Evolutionary conservation across 1,284 basidiomycete species (phyloP).

Genomic region (Trametes versicolor): DNA sequence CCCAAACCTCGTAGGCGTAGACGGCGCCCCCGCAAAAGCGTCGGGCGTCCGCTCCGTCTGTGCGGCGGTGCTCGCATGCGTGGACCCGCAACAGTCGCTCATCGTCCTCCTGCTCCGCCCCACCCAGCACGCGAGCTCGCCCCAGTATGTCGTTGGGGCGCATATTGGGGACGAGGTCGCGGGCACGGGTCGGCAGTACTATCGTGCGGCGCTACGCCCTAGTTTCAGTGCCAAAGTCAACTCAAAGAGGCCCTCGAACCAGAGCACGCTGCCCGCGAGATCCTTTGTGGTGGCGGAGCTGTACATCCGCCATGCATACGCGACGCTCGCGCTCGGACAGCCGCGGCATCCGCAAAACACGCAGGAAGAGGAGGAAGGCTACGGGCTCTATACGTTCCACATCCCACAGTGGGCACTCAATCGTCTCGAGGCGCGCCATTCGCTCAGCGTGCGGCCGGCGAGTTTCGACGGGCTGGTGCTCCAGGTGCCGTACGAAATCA

Average conservation of each 20-base stretch:
- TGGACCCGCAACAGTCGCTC: not conserved
- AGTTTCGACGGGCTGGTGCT: conserved; percentile 6
- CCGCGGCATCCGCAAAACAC: not conserved
- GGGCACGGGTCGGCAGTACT: not conserved
- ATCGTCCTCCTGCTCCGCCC: conserved; percentile 8
- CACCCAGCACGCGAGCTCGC: not conserved
- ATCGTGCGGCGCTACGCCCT: not conserved
- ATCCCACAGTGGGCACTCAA: conserved; percentile 11
- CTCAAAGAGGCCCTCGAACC: not conserved
- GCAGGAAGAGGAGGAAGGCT: not conserved
- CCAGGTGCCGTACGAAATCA: conserved; percentile 4
- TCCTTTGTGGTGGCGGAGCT: not conserved
- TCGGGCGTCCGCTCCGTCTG: not conserved
- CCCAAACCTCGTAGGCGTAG: not conserved
- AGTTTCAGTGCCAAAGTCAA: not conserved
- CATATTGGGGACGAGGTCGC: not conserved
- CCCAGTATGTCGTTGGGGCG: conserved; percentile 9
- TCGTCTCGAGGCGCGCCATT: conserved; percentile 3
- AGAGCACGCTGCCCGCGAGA: not conserved
- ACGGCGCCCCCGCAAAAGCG: not conserved
- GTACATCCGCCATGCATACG: conserved; percentile 13
- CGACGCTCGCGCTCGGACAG: conserved; percentile 7
- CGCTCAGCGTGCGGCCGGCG: not conserved
- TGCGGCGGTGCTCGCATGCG: conserved; percentile 2
- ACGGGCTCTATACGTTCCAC: conserved; percentile 1